phyloP scores from a whole-genome alignment of 2,329 filamentous ascomycete genomes.

The Sporothrix globosa region DNA sequence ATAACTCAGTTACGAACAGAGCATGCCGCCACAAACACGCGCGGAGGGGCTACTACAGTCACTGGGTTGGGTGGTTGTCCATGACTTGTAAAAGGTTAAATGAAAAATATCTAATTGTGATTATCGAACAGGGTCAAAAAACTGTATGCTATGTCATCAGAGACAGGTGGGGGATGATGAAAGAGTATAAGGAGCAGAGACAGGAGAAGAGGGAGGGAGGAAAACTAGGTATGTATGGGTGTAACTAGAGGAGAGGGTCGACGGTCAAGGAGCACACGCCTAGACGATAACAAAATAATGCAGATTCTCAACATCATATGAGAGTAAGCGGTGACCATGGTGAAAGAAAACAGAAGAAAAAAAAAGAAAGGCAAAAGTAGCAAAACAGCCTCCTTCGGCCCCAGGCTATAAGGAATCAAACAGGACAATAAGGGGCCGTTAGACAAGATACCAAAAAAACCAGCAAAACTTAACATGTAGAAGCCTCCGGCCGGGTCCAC shows the following conservation, averaged over 20 bases:
- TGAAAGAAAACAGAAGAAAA: not conserved
- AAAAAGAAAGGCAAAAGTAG: not conserved
- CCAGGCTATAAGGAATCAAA: not conserved
- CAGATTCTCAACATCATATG: not conserved
- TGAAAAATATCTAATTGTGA: not conserved
- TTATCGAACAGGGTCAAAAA: not conserved
- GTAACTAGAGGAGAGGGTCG: not conserved
- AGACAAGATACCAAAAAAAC: not conserved
- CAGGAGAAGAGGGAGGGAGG: not conserved
- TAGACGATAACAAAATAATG: not conserved
- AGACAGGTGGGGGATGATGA: not conserved
- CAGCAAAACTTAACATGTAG: not conserved
- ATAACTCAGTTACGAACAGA: not conserved
- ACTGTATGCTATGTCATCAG: not conserved
- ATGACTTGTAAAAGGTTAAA: not conserved
- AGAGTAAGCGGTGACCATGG: no score
- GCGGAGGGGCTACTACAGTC: not conserved
- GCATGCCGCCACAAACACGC: not conserved
- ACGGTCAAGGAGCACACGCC: not conserved
- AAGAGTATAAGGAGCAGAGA: not conserved
- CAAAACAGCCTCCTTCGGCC: not conserved
- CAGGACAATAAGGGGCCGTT: not conserved
- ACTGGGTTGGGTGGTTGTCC: not conserved
- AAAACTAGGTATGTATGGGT: conserved; percentile 17
- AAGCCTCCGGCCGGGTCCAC: not conserved